Conservation (phyloP, 345 rosid genomes). For the Euclidium syriacum region DNA sequence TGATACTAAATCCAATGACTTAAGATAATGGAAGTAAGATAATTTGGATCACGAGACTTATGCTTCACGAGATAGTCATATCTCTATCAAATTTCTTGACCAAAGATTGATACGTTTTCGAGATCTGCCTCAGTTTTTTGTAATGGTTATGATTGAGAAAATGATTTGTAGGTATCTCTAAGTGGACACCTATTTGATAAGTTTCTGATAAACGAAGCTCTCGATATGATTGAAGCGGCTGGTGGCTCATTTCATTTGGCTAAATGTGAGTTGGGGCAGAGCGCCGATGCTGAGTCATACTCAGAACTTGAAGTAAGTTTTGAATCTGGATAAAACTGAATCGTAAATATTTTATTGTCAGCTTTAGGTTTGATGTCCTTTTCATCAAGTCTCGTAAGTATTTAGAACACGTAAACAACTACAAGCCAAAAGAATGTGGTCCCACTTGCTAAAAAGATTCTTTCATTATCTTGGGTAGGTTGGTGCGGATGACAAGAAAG, state of each 20-base stretch:
- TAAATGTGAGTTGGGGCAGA: slow-evolving; percentile 87
- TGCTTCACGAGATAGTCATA: background rate
- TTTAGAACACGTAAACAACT: slow-evolving; percentile 17
- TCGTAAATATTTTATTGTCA: background rate
- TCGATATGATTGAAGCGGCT: slow-evolving; percentile 80
- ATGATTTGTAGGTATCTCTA: slow-evolving; percentile 66
- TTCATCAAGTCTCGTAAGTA: slow-evolving; percentile 6
- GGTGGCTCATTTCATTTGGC: slow-evolving; percentile 90
- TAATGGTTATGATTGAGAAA: slow-evolving; percentile 23
- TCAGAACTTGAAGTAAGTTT: slow-evolving; percentile 89
- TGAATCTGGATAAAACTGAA: background rate
- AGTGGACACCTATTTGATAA: slow-evolving; percentile 91
- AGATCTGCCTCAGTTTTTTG: slow-evolving; percentile 2
- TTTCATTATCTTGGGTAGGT: slow-evolving; percentile 49
- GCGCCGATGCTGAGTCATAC: slow-evolving; percentile 53
- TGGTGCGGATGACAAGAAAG: slow-evolving; percentile 71
- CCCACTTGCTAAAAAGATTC: slow-evolving; percentile 22
- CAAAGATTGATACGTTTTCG: background rate
- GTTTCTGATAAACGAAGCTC: slow-evolving; percentile 90
- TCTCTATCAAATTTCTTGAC: background rate
- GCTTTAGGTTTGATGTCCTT: slow-evolving; percentile 15
- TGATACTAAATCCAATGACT: background rate
- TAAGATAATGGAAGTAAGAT: background rate
- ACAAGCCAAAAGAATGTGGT: slow-evolving; percentile 18
- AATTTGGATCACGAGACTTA: background rate